Evolutionary conservation across 2,329 filamentous ascomycete genomes (phyloP), one percentile per base, ranked within the genome.

Genomic region (Fusarium goolgardi): DNA sequence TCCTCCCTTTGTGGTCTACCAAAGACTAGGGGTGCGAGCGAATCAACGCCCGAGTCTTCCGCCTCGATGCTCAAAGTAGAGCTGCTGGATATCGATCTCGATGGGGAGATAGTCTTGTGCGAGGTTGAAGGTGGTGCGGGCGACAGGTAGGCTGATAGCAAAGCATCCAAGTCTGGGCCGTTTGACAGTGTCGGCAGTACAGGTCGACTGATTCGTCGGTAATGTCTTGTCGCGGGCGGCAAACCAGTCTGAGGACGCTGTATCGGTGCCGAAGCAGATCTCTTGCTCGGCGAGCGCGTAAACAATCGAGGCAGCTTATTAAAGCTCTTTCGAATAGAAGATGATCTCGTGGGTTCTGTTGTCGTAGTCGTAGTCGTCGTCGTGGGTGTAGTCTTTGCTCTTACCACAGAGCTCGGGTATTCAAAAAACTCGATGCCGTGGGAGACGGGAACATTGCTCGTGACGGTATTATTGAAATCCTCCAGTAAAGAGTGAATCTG

Each of bases 391-490:
- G 63, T 35, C 44, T 70, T 70, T 8, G 62, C 31, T 29, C 59
- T 66, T 12, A 32, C 1, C 10, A 47, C 15, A 10, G 27, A 4
- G 1, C 15, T 20, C 2, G 68, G 69, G 15, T 70, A 65, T 18
- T 71, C 69, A 23, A 71, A 71, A 2, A 64, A 44, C 8, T 71
- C 61, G 53, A 71, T 62, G 29, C 61, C 69, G 37, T 71, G 68
- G 15, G 69, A 69, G 21, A 71, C 69, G 3, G 62, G 62, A n/a
- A 71, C 50, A 34, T 71, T 71, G 55, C 69, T 71, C 12, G 68
- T 34, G 20, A 71, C 69, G 16, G 69, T 71, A 20, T 69, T 69
- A 54, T 71, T 71, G 31, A 71, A 71, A 7, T 71, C 69, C 15
- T 71, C 45, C 8, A 71, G 56, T 10, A 71, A 20, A 16, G 68